Evolutionary conservation across 2,329 filamentous ascomycete species (phyloP).

Genomic region (Neofusicoccum kwambonambiense): DNA sequence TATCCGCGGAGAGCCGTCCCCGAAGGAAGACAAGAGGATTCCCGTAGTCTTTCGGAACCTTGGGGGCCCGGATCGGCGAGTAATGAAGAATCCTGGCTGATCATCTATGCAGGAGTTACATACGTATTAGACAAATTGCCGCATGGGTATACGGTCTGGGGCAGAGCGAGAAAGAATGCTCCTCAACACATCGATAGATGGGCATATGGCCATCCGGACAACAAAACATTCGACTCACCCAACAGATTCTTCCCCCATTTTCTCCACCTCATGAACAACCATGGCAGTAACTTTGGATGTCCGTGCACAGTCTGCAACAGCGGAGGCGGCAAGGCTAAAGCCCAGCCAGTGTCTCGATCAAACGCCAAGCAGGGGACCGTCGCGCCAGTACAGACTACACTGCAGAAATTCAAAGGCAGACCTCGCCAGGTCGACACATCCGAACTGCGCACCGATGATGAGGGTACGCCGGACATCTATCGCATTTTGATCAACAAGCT

Average conservation of each 20-base stretch:
- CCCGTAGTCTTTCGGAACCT: background rate
- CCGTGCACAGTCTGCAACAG: conserved; percentile 50
- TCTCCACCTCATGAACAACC: conserved; percentile 53
- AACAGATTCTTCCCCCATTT: conserved; percentile 59
- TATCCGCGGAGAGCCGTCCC: too few species aligned
- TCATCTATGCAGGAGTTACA: conserved; percentile 27
- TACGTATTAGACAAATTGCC: conserved; percentile 57
- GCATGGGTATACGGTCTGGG: conserved; percentile 53
- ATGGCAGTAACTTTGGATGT: conserved; percentile 44
- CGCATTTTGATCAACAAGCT: conserved; percentile 51
- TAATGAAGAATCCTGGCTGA: background rate
- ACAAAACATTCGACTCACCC: conserved; percentile 53
- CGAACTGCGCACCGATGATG: conserved; percentile 41
- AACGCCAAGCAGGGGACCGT: background rate
- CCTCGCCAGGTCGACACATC: conserved; percentile 11
- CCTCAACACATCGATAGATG: conserved; percentile 51
- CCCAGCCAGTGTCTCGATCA: conserved; percentile 4
- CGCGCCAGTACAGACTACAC: conserved; percentile 8
- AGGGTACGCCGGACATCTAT: conserved; percentile 56
- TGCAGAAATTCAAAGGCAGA: conserved; percentile 20
- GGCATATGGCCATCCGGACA: conserved; percentile 57
- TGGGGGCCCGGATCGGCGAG: background rate
- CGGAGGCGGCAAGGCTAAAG: background rate
- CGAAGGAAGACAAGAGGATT: background rate
- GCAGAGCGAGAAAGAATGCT: conserved; percentile 42